Percentiles rank a stretch among this genome's conserved stretches.
These are phyloP conservation scores for Podospora appendiculata DNA, from an alignment of 495 filamentous ascomycete genomes.

Conservation along the genomic window DNA sequence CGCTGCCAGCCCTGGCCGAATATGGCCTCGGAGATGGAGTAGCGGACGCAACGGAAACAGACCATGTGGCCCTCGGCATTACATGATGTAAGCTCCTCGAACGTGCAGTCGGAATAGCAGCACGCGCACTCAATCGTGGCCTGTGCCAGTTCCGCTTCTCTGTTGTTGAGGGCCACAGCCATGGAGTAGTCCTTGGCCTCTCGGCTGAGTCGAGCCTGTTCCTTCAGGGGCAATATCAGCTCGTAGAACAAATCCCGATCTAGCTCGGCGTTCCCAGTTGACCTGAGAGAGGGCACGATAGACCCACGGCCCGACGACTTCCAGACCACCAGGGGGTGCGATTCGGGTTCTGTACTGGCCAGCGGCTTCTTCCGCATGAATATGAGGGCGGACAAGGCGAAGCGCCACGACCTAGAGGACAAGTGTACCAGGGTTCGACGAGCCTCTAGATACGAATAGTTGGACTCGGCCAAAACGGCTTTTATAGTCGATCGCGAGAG, in stretches of 20 bases:
- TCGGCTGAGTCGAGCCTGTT: conserved; percentile 45
- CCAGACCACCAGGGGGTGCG: conserved; percentile 57
- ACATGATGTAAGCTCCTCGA: conserved; percentile 78
- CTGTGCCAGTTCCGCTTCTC: conserved; percentile 62
- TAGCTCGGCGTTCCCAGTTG: conserved; percentile 70
- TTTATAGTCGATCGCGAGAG: conserved; percentile 73
- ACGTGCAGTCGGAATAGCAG: conserved; percentile 70
- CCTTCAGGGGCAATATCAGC: conserved; percentile 57
- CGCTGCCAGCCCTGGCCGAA: conserved; percentile 89
- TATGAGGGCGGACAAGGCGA: conserved; percentile 59
- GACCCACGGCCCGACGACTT: conserved; percentile 41
- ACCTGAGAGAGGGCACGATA: conserved; percentile 51
- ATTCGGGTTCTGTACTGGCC: conserved; percentile 44
- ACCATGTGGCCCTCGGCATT: conserved; percentile 66
- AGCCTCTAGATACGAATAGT: conserved; percentile 77
- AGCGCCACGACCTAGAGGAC: conserved; percentile 77
- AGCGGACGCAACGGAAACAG: conserved; percentile 77
- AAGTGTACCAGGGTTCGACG: conserved; percentile 67
- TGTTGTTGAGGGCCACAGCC: conserved; percentile 62
- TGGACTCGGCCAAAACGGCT: conserved; percentile 83
- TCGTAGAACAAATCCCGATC: conserved; percentile 68
- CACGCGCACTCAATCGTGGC: conserved; percentile 84
- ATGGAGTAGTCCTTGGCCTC: conserved; percentile 53
- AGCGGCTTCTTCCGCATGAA: conserved; percentile 61
- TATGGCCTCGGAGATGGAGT: conserved; percentile 71